Percentiles rank a stretch among this genome's conserved stretches.
Conservation (phyloP, 441 rosid species). For the Brassica hybrid region DNA sequence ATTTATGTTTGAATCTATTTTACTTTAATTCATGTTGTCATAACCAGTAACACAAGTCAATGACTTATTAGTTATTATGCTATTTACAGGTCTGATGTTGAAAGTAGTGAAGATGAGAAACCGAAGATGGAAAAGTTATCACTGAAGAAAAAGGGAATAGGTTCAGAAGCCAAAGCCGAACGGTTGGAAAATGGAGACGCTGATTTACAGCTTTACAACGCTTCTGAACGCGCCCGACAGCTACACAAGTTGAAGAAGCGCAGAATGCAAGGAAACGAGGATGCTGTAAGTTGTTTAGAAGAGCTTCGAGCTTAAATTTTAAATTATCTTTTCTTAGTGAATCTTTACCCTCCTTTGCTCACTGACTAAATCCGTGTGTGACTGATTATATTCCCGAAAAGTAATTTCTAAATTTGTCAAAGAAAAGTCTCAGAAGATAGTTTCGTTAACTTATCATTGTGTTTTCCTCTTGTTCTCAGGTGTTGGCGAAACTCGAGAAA, state of each 20-base stretch:
- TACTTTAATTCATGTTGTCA: slow-evolving; percentile 8
- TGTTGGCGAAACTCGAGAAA: slow-evolving; percentile 72
- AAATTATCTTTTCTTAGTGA: slow-evolving; percentile 11
- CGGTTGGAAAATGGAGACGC: slow-evolving; percentile 72
- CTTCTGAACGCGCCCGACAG: slow-evolving; percentile 80
- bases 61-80: slow-evolving; percentile 16
- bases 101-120: slow-evolving; percentile 65
- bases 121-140: slow-evolving; percentile 77
- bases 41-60: slow-evolving; percentile 19
- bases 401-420: neutral
- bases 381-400: neutral
- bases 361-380: neutral
- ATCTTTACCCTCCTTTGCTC: slow-evolving; percentile 13
- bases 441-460: slow-evolving; percentile 11
- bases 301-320: slow-evolving; percentile 10
- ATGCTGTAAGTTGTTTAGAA: slow-evolving; percentile 62
- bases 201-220: slow-evolving; percentile 77
- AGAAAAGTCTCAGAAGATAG: neutral
- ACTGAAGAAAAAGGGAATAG: slow-evolving; percentile 83
- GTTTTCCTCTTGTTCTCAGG: slow-evolving; percentile 47
- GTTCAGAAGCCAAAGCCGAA: slow-evolving; percentile 91
- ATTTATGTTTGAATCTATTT: slow-evolving; percentile 5
- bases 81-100: slow-evolving; percentile 50
- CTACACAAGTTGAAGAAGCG: slow-evolving; percentile 88
- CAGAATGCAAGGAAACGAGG: slow-evolving; percentile 87